Evolutionary conservation across 257 asterid species (phyloP), one percentile per base, ranked within the genome.

Genomic region (Solanum infundibuliforme): DNA sequence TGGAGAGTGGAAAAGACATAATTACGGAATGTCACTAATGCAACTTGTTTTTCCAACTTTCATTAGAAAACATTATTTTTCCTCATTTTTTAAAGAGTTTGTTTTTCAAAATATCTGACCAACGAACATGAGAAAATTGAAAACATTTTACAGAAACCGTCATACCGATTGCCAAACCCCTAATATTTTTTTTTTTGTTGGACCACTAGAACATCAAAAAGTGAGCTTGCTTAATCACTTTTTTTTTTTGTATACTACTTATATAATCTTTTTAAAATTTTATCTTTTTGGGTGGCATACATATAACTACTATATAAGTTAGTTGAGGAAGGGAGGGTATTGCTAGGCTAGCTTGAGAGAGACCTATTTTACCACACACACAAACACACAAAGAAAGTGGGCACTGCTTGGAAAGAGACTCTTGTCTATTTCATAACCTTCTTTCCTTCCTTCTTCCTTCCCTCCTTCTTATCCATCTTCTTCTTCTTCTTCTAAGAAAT

Each of bases 321-420:
- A 62, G 88, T 77, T 84, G 83, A 86, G 29, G 74, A 3, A 84
- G n/a, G 83, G 36, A 46, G 69, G 84, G 86, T 89, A 88, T 83
- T 86, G 90, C 83, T 86, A 52, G 55, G 85, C 85, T 79, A 81
- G 85, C 60, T 89, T 87, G 90, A 92, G 87, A 34, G 92, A 81
- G 87, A 89, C 90, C 84, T 65, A 81, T 90, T 90, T 90, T 88
- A 91, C 88, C 88, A 29, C 77, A 13, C 43, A 58, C 52, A 86
- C 71, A 84, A 66, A 41, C 48, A 60, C 46, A 86, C 83, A 84
- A 74, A 84, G 86, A 68, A 35, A 86, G 88, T 89, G 88, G 90
- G 87, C 85, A 25, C 86, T 68, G 14, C 10, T 88, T 68, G 87
- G 87, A 91, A 90, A 86, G 90, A 91, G 97, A 91, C 94, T 92